Evolutionary conservation across 495 filamentous ascomycete genomes (phyloP).

Genomic region (Aspergillus ellipticus): DNA sequence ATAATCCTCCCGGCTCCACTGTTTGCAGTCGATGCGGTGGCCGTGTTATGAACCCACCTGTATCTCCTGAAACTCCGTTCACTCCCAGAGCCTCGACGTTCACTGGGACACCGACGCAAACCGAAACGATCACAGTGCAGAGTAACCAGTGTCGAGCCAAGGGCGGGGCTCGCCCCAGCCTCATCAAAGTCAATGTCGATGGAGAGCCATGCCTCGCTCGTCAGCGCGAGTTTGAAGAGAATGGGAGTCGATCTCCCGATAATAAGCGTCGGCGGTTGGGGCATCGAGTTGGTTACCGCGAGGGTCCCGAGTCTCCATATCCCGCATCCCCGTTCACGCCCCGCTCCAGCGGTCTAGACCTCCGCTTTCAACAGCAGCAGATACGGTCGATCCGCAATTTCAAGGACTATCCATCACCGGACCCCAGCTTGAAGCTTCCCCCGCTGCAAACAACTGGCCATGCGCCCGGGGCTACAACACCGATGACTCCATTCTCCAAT

Average conservation of each 20-base stretch:
- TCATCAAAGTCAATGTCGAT: constrained; percentile 22
- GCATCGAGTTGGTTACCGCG: constrained; percentile 25
- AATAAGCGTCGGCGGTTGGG: constrained; percentile 56
- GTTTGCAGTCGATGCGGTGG: constrained; percentile 44
- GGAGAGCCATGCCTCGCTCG: constrained; percentile 20
- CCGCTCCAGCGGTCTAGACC: constrained; percentile 26
- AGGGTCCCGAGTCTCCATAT: constrained; percentile 36
- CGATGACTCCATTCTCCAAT: constrained; percentile 27
- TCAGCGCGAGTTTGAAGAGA: constrained; percentile 28
- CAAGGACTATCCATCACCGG: constrained; percentile 25
- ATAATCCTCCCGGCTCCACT: constrained; percentile 37
- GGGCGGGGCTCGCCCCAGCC: constrained; percentile 19
- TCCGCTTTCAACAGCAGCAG: constrained; percentile 36
- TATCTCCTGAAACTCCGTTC: constrained; percentile 39
- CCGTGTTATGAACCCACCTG: constrained; percentile 44
- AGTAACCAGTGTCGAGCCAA: constrained; percentile 23
- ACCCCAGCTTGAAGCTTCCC: constrained; percentile 52
- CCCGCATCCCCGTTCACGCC: constrained; percentile 31
- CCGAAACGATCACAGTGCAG: constrained; percentile 18
- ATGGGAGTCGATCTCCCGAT: constrained; percentile 38
- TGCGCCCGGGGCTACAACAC: constrained; percentile 20
- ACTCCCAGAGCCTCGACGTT: constrained; percentile 22
- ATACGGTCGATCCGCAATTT: constrained; percentile 25
- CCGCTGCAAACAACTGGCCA: constrained; percentile 50
- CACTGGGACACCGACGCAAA: constrained; percentile 14